phyloP scores from a whole-genome alignment of 495 filamentous ascomycete genomes.

The Lophiotrema nucula region DNA sequence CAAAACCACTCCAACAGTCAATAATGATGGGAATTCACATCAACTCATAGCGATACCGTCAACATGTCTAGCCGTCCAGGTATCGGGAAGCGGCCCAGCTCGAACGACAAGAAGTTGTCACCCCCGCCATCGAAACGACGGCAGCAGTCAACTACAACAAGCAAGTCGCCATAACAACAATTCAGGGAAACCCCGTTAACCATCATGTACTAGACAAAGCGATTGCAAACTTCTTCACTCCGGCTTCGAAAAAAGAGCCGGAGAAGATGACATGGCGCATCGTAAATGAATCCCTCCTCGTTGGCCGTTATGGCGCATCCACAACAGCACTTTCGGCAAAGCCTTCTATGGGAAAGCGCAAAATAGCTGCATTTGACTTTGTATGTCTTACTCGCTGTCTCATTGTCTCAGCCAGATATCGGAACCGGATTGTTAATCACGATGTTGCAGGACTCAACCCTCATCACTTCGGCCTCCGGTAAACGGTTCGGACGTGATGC shows the following conservation, averaged over 20 bases:
- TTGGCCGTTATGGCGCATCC: constrained; percentile 61
- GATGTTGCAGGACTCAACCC: constrained; percentile 85
- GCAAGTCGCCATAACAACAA: constrained; percentile 47
- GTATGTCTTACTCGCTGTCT: constrained; percentile 49
- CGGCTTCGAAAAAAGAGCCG: constrained; percentile 78
- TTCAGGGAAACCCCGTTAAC: not conserved
- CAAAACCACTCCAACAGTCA: too few species aligned
- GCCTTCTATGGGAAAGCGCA: constrained; percentile 40
- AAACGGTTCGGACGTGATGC: constrained; percentile 69
- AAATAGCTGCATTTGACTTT: constrained; percentile 88
- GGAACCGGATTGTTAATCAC: too few species aligned
- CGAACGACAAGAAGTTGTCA: constrained; percentile 47
- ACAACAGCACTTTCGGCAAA: constrained; percentile 41
- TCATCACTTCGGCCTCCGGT: constrained; percentile 77
- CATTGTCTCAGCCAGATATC: too few species aligned
- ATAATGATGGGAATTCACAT: too few species aligned
- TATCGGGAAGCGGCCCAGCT: constrained; percentile 34
- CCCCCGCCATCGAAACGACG: constrained; percentile 60
- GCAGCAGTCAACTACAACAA: constrained; percentile 69
- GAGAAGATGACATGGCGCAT: constrained; percentile 73
- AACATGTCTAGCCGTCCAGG: constrained; percentile 2
- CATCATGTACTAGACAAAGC: constrained; percentile 53
- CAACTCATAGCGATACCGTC: not conserved
- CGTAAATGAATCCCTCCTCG: constrained; percentile 66
- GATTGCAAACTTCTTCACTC: constrained; percentile 85